phyloP scores from a whole-genome alignment of 176 grass and related monocot genomes.

The Musa acuminata region DNA sequence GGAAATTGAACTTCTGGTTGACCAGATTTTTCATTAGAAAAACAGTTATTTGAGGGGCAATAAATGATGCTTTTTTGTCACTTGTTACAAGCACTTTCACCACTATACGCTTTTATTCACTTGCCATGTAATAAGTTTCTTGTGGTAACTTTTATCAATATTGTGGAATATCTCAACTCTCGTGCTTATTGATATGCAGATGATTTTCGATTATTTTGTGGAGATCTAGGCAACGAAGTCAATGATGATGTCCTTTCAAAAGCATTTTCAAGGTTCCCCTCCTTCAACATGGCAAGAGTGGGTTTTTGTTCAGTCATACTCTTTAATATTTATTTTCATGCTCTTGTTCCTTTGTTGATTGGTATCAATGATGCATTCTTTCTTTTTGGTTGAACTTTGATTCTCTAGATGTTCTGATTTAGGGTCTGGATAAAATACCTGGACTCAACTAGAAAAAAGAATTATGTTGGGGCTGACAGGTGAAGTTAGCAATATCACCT shows the following conservation, averaged over 20 bases:
- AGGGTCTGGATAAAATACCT: too few species aligned
- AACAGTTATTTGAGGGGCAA: neutral
- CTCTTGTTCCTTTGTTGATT: neutral
- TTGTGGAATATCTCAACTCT: neutral
- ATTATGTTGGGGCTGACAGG: too few species aligned
- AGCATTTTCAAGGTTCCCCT: slow-evolving; percentile 74
- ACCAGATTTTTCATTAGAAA: neutral
- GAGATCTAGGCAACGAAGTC: slow-evolving; percentile 96
- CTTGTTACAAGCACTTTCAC: too few species aligned
- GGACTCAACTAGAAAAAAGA: too few species aligned
- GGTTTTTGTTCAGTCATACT: slow-evolving; percentile 6
- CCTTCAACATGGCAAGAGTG: slow-evolving; percentile 98
- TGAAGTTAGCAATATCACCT: too few species aligned
- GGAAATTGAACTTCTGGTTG: neutral
- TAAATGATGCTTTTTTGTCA: neutral
- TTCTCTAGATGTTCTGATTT: neutral
- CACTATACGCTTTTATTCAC: neutral
- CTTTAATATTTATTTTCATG: slow-evolving; percentile 4
- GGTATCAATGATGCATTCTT: neutral
- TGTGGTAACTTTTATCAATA: neutral
- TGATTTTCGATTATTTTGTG: slow-evolving; percentile 86
- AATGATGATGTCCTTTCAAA: slow-evolving; percentile 97
- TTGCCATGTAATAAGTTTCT: neutral
- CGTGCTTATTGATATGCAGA: slow-evolving; percentile 31
- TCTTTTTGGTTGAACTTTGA: neutral